phyloP scores from a whole-genome alignment of 495 filamentous ascomycete genomes.

The Hypoxylon fuscum region DNA sequence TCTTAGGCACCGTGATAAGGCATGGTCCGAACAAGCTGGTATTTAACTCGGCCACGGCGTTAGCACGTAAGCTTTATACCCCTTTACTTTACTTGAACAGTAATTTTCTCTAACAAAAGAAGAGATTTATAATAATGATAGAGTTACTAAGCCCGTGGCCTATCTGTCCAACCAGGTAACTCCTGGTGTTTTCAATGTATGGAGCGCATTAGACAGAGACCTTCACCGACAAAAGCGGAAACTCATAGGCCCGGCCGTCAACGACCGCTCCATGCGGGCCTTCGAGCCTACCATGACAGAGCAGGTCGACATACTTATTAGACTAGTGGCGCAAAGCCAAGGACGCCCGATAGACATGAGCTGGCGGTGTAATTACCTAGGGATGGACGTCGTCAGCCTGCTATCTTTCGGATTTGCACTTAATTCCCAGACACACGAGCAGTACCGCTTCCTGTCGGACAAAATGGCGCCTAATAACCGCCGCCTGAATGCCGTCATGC shows the following conservation, averaged over 20 bases:
- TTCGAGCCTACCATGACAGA: constrained; percentile 29
- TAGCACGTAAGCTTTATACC: constrained; percentile 22
- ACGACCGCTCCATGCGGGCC: constrained; percentile 24
- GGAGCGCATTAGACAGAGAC: constrained; percentile 11
- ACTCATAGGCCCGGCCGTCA: constrained; percentile 17
- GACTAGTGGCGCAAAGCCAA: not conserved
- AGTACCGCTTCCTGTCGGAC: constrained; percentile 26
- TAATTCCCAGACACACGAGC: constrained; percentile 8
- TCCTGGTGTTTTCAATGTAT: constrained; percentile 10
- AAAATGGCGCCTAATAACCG: constrained; percentile 17
- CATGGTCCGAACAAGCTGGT: constrained; percentile 34
- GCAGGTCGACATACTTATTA: constrained; percentile 23
- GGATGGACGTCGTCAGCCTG: constrained; percentile 21
- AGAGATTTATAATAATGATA: constrained; percentile 21
- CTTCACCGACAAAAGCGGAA: constrained; percentile 21
- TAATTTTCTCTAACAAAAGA: not conserved
- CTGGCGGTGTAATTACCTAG: constrained; percentile 4
- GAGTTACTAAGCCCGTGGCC: constrained; percentile 11
- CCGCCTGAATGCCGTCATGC: constrained; percentile 16
- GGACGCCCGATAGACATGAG: constrained; percentile 33
- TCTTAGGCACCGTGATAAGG: constrained; percentile 29
- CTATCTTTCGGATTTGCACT: constrained; percentile 27
- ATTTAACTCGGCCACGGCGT: constrained; percentile 32
- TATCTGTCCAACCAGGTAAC: constrained; percentile 2
- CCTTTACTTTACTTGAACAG: not conserved